Percentiles rank a stretch among this genome's conserved stretches.
These are phyloP conservation scores for Xylariales sp. DNA, from an alignment of 2,329 filamentous ascomycete genomes.

Conservation along the genomic window DNA sequence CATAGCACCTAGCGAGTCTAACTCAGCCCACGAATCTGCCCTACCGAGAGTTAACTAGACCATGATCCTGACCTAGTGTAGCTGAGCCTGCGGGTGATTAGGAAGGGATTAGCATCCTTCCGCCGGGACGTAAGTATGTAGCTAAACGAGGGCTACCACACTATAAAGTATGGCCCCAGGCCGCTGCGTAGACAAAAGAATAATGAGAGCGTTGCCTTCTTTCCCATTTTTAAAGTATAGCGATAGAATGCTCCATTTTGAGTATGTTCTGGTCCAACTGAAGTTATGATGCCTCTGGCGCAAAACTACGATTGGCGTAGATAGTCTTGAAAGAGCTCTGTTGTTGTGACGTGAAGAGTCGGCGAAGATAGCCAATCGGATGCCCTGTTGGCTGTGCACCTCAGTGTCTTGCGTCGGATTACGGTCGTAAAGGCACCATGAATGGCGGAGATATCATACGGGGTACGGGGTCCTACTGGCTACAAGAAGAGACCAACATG, in stretches of 20 bases:
- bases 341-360: too few species aligned
- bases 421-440: too few species aligned
- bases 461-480: background rate
- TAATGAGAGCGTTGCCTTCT: background rate
- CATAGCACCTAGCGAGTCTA: constrained; percentile 1
- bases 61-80: background rate
- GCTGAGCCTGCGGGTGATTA: background rate
- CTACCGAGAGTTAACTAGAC: constrained; percentile 1
- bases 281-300: background rate
- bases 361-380: background rate
- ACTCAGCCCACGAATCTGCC: constrained; percentile 32
- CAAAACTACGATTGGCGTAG: background rate
- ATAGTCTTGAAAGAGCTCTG: background rate
- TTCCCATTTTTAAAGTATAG: background rate
- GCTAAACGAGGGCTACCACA: constrained; percentile 1
- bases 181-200: background rate
- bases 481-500: background rate
- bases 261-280: background rate
- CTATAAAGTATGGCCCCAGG: background rate
- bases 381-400: background rate
- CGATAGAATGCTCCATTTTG: background rate
- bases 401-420: background rate
- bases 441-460: too few species aligned
- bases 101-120: constrained; percentile 26
- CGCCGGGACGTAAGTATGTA: background rate